phyloP scores from a whole-genome alignment of 1,284 basidiomycete genomes.

The Sporisorium iseilematis-ciliati region DNA sequence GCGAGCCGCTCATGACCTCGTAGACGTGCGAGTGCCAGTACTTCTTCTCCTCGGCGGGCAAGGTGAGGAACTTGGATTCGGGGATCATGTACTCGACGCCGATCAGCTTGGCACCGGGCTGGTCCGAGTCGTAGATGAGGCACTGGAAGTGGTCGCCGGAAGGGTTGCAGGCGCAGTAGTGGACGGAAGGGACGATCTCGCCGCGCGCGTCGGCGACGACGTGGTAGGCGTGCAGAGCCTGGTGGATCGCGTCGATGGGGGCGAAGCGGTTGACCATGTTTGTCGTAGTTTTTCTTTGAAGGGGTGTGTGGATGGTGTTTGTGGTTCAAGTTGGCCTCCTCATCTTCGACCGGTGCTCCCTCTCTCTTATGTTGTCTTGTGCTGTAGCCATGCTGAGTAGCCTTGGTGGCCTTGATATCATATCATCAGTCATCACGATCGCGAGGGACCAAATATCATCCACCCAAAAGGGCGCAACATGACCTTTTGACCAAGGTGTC shows the following conservation, averaged over 20 bases:
- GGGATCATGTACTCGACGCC: conserved; percentile 75
- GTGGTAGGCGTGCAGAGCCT: conserved; percentile 53
- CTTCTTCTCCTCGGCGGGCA: conserved; percentile 73
- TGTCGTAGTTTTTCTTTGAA: neutral
- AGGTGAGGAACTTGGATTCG: conserved; percentile 71
- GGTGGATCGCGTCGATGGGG: conserved; percentile 40
- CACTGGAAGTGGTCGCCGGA: conserved; percentile 50
- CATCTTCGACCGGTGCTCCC: neutral
- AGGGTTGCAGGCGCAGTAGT: conserved; percentile 46
- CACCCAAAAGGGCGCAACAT: no score
- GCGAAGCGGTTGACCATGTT: conserved; percentile 37
- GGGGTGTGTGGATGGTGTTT: neutral
- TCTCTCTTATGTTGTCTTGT: no score
- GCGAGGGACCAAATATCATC: no score
- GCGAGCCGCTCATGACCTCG: conserved; percentile 73
- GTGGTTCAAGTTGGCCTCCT: neutral
- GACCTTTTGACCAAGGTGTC: no score
- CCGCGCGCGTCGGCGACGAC: conserved; percentile 46
- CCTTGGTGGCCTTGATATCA: neutral
- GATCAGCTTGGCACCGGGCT: conserved; percentile 73
- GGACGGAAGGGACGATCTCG: conserved; percentile 38
- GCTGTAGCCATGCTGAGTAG: no score
- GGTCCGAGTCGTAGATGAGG: conserved; percentile 73
- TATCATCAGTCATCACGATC: neutral
- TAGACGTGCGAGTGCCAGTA: conserved; percentile 74